A percentile compares a stretch with the other conserved stretches of the same genome.
Conservation (phyloP, 192 early-diverging fungal species). For the Coemansia sp. region DNA sequence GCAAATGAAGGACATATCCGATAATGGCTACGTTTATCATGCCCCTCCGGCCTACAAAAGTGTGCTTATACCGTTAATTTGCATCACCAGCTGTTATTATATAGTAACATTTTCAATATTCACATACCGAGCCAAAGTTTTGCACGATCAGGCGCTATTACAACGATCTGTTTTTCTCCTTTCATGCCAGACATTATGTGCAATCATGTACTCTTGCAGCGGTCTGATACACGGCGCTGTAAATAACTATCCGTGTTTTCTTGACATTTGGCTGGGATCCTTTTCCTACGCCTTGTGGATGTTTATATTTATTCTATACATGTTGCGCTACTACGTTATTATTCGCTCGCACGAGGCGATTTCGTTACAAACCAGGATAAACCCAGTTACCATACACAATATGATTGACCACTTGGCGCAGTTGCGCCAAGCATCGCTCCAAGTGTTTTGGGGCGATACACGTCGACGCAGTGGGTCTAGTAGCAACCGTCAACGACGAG, state of each 20-base stretch:
- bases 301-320: constrained; percentile 18
- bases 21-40: not conserved
- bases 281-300: constrained; percentile 23
- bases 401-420: constrained; percentile 21
- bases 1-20: not conserved
- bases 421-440: constrained; percentile 5
- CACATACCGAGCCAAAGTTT: constrained; percentile 23
- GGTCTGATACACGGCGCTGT: constrained; percentile 14
- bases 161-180: constrained; percentile 31
- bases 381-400: constrained; percentile 38
- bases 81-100: constrained; percentile 15
- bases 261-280: constrained; percentile 28
- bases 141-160: constrained; percentile 26
- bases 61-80: constrained; percentile 18
- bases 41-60: constrained; percentile 10
- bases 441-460: not conserved
- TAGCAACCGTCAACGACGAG: not conserved
- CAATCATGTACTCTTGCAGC: constrained; percentile 12
- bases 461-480: not conserved
- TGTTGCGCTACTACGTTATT: constrained; percentile 28
- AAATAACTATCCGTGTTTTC: constrained; percentile 34
- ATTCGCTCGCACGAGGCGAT: constrained; percentile 14
- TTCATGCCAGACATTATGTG: constrained; percentile 14
- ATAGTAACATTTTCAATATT: constrained; percentile 23
- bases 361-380: constrained; percentile 23